Conservation (phyloP, 192 early-diverging fungal genomes). For the Backusella westeae region DNA sequence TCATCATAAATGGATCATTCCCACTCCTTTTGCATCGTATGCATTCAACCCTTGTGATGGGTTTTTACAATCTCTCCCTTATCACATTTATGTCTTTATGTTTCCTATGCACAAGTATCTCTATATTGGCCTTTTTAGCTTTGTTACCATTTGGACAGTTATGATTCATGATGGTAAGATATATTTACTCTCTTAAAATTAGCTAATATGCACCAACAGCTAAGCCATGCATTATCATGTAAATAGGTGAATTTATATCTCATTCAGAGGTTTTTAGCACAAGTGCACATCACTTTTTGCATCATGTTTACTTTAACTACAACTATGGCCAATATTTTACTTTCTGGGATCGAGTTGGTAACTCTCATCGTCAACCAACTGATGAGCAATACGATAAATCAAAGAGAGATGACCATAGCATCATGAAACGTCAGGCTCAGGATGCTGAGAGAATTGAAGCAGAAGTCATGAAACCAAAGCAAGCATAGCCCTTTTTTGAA, state of each 20-base stretch:
- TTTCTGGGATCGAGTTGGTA: slow-evolving; percentile 79
- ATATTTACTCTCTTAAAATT: not conserved
- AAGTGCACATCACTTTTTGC: slow-evolving; percentile 93
- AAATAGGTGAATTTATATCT: slow-evolving; percentile 65
- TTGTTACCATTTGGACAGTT: slow-evolving; percentile 95
- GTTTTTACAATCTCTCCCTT: slow-evolving; percentile 92
- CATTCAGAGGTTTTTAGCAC: slow-evolving; percentile 72
- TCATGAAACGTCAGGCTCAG: slow-evolving; percentile 62
- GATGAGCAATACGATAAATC: slow-evolving; percentile 61
- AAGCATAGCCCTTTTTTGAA: not conserved
- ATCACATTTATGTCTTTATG: slow-evolving; percentile 88
- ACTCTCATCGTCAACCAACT: slow-evolving; percentile 66
- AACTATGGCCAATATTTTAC: slow-evolving; percentile 99
- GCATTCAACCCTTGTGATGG: slow-evolving; percentile 98
- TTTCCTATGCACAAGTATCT: slow-evolving; percentile 89
- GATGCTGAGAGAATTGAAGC: slow-evolving; percentile 59
- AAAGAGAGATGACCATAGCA: slow-evolving; percentile 54
- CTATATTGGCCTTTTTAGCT: slow-evolving; percentile 79
- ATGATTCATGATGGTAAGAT: slow-evolving; percentile 90
- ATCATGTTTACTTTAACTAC: slow-evolving; percentile 98
- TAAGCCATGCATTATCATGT: not conserved
- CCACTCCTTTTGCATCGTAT: slow-evolving; percentile 91
- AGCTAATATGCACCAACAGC: not conserved
- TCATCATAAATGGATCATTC: slow-evolving; percentile 59
- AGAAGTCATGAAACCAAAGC: not conserved